Base-by-base conservation (phyloP, 257 asterid genomes). In the Nicotiana knightiana region DNA sequence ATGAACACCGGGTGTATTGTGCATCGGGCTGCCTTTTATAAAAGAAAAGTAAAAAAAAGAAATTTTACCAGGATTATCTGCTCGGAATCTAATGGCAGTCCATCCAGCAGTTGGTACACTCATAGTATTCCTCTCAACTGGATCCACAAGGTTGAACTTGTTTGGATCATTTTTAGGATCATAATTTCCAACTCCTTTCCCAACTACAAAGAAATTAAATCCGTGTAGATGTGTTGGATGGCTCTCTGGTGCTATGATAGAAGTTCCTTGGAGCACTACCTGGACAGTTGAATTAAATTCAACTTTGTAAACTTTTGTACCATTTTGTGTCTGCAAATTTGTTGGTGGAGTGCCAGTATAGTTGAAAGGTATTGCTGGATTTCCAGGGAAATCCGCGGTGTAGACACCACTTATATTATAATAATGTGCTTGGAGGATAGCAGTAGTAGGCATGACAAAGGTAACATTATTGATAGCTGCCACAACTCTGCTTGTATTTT, bases 211-310 rank as follows among this genome's bases (percentile, higher is more conserved):
- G 81, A 93, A 92, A 43, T 93, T 91, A 21, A 79, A 89, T 1
- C 97, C 97, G 37, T 93, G 97, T 70, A 93, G 84, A 85, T 93
- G 97, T 1, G 88, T 87, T 3, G 97, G 97, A 79, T 92, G 97
- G 91, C 95, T 93, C 86, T 93, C 95, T 26, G 97, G 97, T 65
- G 97, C 95, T 32, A 93, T 65, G 9, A 92, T 83, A 9, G 87
- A 24, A 54, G 92, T 92, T 37, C 97, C 97, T 88, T 93, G 97
- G 55, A 89, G 1, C 75, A 92, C 94, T 13, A 93, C 33, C 86
- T 93, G 93, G 65, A 93, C 97, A 4, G 89, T 90, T 13, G 93
- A 87, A 79, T 90, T 93, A 68, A 85, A 93, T 8, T 77, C 88
- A 87, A 92, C 16, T 83, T 81, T 87, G 76, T 90, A 93, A 0